Evolutionary conservation across 192 early-diverging fungal species (phyloP).

Genomic region (Helicostylum pulchrum): DNA sequence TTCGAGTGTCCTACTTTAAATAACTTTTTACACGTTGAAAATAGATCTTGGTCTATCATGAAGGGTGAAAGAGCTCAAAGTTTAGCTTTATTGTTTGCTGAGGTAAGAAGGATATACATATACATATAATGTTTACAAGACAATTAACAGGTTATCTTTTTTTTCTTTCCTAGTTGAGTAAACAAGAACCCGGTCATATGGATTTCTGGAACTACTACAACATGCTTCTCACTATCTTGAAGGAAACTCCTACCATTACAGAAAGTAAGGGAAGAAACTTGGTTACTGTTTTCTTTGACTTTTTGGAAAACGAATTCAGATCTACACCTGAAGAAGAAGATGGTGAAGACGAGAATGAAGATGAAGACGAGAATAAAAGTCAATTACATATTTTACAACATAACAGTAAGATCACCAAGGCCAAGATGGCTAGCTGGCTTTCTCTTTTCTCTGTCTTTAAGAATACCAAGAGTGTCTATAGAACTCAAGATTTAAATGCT

Average conservation of each 20-base stretch:
- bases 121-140: not conserved
- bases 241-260: constrained; percentile 54
- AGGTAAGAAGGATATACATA: constrained; percentile 9
- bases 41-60: constrained; percentile 35
- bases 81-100: constrained; percentile 44
- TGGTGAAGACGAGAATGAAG: constrained; percentile 37
- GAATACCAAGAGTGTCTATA: constrained; percentile 55
- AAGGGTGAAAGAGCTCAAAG: constrained; percentile 25
- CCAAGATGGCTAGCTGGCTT: constrained; percentile 50
- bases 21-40: constrained; percentile 34
- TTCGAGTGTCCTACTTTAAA: constrained; percentile 54
- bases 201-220: constrained; percentile 72
- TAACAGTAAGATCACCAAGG: constrained; percentile 17
- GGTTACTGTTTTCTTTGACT: constrained; percentile 62
- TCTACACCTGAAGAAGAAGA: constrained; percentile 40
- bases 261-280: constrained; percentile 62
- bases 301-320: constrained; percentile 52
- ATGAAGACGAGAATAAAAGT: constrained; percentile 17
- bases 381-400: constrained; percentile 15
- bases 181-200: constrained; percentile 38
- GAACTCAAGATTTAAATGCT: constrained; percentile 52
- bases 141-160: not conserved
- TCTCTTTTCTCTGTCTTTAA: constrained; percentile 64
- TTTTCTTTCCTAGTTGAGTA: constrained; percentile 13
- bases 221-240: constrained; percentile 57